These are phyloP conservation scores for Mucor mucedo DNA, from an alignment of 371 early-diverging fungal genomes.

Conservation along the genomic window DNA sequence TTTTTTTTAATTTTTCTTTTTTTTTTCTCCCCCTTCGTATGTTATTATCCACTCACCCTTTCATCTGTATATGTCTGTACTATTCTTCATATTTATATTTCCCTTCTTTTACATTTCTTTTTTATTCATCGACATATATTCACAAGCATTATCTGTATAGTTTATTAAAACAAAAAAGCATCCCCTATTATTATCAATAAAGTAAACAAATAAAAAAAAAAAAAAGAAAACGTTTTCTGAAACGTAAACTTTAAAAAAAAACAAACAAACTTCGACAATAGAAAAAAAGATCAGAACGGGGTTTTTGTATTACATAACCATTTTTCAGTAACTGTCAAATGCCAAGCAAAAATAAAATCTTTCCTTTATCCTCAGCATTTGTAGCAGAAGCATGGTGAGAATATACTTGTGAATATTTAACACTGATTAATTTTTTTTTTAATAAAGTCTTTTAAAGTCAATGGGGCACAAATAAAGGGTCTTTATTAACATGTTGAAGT, in stretches of 20 bases:
- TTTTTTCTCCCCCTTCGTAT: background rate
- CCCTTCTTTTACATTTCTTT: background rate
- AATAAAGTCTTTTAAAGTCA: no score
- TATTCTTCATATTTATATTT: background rate
- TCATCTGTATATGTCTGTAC: background rate
- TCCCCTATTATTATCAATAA: background rate
- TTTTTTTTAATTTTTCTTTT: slow-evolving; percentile 2
- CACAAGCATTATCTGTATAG: no score
- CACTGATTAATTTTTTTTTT: no score
- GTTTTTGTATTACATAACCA: background rate
- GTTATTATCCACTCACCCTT: background rate
- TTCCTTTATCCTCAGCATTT: no score
- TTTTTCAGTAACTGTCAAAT: no score
- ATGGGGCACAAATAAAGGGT: no score
- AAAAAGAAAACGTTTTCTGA: background rate
- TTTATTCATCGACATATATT: background rate
- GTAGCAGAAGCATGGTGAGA: no score
- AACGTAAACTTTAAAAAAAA: background rate
- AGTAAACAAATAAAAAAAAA: background rate
- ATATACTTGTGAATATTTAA: no score
- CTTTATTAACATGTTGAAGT: no score
- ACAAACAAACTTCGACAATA: background rate
- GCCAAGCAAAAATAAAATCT: no score
- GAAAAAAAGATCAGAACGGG: background rate
- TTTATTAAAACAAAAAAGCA: background rate